Conservation (phyloP, 2,329 filamentous ascomycete species). For the Paramyrothecium roridum region DNA sequence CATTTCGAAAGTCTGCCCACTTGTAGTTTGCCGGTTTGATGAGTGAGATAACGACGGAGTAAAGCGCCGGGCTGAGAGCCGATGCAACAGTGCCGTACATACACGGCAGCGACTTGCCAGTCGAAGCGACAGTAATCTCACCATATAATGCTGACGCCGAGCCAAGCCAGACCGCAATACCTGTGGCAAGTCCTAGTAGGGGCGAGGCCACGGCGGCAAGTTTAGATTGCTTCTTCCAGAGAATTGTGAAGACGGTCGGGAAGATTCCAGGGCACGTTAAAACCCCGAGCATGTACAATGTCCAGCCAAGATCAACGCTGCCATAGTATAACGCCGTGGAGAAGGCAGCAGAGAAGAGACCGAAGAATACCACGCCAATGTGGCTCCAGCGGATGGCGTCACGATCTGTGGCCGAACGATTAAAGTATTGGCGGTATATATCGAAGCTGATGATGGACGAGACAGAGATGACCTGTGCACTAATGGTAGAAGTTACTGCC, state of each 20-base stretch:
- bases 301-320: slow-evolving; percentile 52
- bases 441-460: slow-evolving; percentile 53
- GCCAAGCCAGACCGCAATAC: slow-evolving; percentile 50
- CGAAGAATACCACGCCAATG: slow-evolving; percentile 49
- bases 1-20: slow-evolving; percentile 36
- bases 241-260: slow-evolving; percentile 44
- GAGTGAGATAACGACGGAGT: slow-evolving; percentile 43
- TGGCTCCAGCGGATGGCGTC: slow-evolving; percentile 51
- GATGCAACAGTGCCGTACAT: slow-evolving; percentile 52
- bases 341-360: slow-evolving; percentile 46
- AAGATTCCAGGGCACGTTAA: slow-evolving; percentile 39
- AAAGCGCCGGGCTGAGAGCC: slow-evolving; percentile 35
- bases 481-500: slow-evolving; percentile 64
- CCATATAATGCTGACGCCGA: slow-evolving; percentile 43
- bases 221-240: slow-evolving; percentile 48
- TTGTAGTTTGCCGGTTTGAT: slow-evolving; percentile 37
- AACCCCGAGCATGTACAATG: slow-evolving; percentile 51
- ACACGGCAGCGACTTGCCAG: slow-evolving; percentile 45
- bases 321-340: slow-evolving; percentile 51
- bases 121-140: slow-evolving; percentile 42
- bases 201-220: slow-evolving; percentile 43
- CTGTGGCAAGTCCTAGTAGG: slow-evolving; percentile 45
- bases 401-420: slow-evolving; percentile 38
- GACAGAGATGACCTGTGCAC: slow-evolving; percentile 50
- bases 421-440: slow-evolving; percentile 49